These are phyloP conservation scores for Pelargonium nanum DNA, from an alignment of 345 rosid genomes.

Conservation along the genomic window DNA sequence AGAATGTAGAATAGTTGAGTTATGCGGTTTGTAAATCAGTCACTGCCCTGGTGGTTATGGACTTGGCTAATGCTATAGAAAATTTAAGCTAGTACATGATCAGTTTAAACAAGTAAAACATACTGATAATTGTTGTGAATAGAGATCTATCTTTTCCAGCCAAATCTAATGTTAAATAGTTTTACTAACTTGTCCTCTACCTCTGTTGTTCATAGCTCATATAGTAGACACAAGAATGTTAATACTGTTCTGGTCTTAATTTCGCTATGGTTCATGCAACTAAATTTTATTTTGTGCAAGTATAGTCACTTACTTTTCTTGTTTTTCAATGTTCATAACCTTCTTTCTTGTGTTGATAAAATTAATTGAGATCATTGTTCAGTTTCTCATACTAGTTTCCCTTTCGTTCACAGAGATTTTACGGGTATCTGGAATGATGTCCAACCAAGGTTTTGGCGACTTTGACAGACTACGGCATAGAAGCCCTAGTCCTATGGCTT, in stretches of 20 bases:
- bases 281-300: too few species aligned
- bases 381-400: constrained; percentile 9
- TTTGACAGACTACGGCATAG: constrained; percentile 77
- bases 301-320: not conserved
- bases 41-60: not conserved
- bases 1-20: not conserved
- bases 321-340: not conserved
- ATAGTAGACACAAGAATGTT: not conserved
- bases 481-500: constrained; percentile 97
- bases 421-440: constrained; percentile 69
- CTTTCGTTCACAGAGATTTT: constrained; percentile 56
- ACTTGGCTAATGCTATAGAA: too few species aligned
- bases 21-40: not conserved
- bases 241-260: not conserved
- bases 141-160: not conserved
- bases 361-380: not conserved
- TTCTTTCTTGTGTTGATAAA: not conserved
- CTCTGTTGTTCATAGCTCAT: too few species aligned
- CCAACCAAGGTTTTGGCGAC: constrained; percentile 82
- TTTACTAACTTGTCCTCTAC: not conserved
- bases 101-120: not conserved
- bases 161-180: not conserved
- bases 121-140: not conserved
- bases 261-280: not conserved
- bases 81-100: too few species aligned